Conservation (phyloP, 2,329 filamentous ascomycete genomes). For the Aspergillus ochraceoroseus region DNA sequence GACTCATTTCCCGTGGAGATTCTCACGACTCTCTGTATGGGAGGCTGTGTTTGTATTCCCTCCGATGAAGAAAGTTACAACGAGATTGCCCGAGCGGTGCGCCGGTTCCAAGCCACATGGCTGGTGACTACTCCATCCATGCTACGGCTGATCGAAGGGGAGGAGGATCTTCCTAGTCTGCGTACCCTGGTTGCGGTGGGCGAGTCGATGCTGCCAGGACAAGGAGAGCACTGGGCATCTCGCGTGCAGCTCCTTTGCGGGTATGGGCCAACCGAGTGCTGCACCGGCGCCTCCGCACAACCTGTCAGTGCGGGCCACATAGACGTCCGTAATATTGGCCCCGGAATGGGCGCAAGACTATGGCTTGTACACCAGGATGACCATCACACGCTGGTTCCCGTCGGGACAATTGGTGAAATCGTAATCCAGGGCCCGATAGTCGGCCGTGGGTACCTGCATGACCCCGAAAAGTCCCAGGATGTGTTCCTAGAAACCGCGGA, state of each 20-base stretch:
- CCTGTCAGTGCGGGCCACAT: background rate
- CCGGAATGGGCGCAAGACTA: background rate
- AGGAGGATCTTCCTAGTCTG: background rate
- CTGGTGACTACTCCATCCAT: slow-evolving; percentile 54
- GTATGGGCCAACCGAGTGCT: slow-evolving; percentile 1
- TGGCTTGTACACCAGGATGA: slow-evolving; percentile 10
- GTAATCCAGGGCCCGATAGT: slow-evolving; percentile 9
- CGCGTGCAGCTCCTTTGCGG: background rate
- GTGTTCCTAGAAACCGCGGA: slow-evolving; percentile 23
- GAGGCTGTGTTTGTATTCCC: slow-evolving; percentile 45
- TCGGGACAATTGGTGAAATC: slow-evolving; percentile 18
- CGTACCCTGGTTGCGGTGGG: background rate
- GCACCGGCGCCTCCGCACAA: slow-evolving; percentile 1
- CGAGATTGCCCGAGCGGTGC: slow-evolving; percentile 23
- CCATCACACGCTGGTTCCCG: slow-evolving; percentile 3
- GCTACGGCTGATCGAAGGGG: slow-evolving; percentile 29
- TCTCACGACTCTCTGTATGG: slow-evolving; percentile 37
- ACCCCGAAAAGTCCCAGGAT: slow-evolving; percentile 22
- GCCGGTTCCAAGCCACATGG: slow-evolving; percentile 35
- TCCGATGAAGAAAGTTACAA: slow-evolving; percentile 42
- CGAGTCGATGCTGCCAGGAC: background rate
- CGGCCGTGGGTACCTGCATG: slow-evolving; percentile 37
- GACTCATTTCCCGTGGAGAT: slow-evolving; percentile 34
- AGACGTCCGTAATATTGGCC: background rate
- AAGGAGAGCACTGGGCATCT: background rate